Evolutionary conservation across 73 alveolate genomes (phyloP), one percentile per base, ranked within the genome.

Genomic region (Paramecium sexaurelia): DNA sequence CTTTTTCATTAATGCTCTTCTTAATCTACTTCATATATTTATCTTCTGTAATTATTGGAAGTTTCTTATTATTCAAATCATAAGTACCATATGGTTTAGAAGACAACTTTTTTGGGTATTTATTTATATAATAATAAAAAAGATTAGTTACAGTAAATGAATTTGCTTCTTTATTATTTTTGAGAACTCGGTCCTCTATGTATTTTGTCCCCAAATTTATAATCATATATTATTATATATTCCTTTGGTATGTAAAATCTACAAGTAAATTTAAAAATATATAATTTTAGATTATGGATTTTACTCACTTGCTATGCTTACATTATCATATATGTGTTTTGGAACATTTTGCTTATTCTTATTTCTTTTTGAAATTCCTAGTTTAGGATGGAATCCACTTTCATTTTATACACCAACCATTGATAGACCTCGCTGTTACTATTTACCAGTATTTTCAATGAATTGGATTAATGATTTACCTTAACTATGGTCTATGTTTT

Each of bases 401-500:
- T 68, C 56, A 15, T 84, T 9, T 22, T 88, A 88, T 47, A 88
- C 94, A 36, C 94, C 94, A 13, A 56, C 91, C 2, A 13, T 82
- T 41, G 91, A 88, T 35, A 75, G 94, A 29, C 94, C 94, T 13
- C 27, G 94, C 1, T 75, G 85, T 4, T 69, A 68, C 36, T 88
- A 88, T 27, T 69, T 68, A 75, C 94, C 94, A 17, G 47, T 88
- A 5, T 88, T 88, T 55, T 68, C 69, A 41, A 45, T 88, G 75
- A 66, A 75, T 2, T 88, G 94, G 94, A 27, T 37, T 37, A 36
- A 71, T 68, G 94, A 88, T n/a, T 41, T 88, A 29, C 94, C 94
- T 9, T 47, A 88, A 36, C 40, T 88, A 2, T 88, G 94, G 94
- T 39, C 94, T 20, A 88, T 88, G 94, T 88, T 88, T 68, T 88